These are phyloP conservation scores for Ophiostoma pallidulum DNA, from an alignment of 2,329 filamentous ascomycete genomes.

Conservation along the genomic window DNA sequence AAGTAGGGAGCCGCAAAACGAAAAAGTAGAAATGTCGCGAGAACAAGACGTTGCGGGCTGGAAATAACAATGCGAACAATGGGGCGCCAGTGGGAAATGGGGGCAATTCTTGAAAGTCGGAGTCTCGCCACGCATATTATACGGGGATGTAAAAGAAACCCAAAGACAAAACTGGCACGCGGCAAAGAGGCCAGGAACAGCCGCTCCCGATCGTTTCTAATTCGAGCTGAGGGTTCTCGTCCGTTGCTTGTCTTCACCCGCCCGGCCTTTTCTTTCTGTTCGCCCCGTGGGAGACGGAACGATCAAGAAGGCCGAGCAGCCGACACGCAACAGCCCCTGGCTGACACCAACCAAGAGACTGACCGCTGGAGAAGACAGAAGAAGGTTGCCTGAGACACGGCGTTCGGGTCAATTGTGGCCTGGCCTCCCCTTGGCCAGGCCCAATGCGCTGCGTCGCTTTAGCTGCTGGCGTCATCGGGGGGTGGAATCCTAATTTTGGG, in stretches of 20 bases:
- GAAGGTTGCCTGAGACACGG: slow-evolving; percentile 7
- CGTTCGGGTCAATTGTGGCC: slow-evolving; percentile 7
- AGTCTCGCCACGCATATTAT: neutral
- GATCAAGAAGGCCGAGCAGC: slow-evolving; percentile 1
- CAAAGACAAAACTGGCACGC: neutral
- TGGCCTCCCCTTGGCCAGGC: no score
- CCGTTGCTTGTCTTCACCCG: neutral
- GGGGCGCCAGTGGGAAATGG: no score
- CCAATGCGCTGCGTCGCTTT: neutral
- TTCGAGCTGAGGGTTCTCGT: no score
- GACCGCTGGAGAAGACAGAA: no score
- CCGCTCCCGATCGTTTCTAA: no score
- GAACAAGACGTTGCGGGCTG: no score
- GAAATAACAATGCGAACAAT: no score
- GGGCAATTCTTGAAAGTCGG: neutral
- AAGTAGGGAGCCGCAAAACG: no score
- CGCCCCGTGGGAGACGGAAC: neutral
- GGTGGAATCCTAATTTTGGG: no score
- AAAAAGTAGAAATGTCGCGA: no score
- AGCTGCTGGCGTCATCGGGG: slow-evolving; percentile 9
- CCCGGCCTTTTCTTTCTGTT: neutral
- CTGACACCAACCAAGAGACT: neutral
- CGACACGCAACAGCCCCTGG: neutral
- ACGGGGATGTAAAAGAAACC: no score
- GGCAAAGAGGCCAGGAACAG: neutral